Conservation (phyloP, 2,329 filamentous ascomycete genomes). For the Clarireedia hainanense region DNA sequence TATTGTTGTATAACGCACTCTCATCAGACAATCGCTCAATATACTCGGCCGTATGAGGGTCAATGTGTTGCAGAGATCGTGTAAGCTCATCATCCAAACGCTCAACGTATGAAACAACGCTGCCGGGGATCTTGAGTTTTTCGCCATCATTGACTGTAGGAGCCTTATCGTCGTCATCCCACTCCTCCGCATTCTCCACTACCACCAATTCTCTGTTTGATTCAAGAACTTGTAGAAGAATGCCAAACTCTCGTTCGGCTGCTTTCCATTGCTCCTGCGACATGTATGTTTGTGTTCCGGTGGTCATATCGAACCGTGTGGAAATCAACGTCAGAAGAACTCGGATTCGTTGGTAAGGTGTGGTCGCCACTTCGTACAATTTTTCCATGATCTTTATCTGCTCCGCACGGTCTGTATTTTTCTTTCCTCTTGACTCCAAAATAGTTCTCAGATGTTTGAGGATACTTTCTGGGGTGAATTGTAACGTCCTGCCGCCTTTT, state of each 20-base stretch:
- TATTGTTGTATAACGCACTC: slow-evolving; percentile 80
- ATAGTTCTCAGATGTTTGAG: slow-evolving; percentile 93
- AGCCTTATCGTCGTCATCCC: slow-evolving; percentile 97
- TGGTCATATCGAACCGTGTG: slow-evolving; percentile 86
- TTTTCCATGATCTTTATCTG: slow-evolving; percentile 98
- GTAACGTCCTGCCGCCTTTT: slow-evolving; percentile 78
- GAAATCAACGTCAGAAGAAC: slow-evolving; percentile 88
- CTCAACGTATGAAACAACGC: slow-evolving; percentile 89
- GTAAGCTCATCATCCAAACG: slow-evolving; percentile 95
- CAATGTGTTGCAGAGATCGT: slow-evolving; percentile 92
- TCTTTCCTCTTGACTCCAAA: slow-evolving; percentile 93
- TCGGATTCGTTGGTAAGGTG: slow-evolving; percentile 89
- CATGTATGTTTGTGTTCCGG: slow-evolving; percentile 75
- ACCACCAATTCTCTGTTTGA: slow-evolving; percentile 74
- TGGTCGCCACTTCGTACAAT: slow-evolving; percentile 78
- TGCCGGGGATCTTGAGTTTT: slow-evolving; percentile 85
- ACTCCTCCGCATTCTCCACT: slow-evolving; percentile 88
- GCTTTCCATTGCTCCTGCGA: slow-evolving; percentile 94
- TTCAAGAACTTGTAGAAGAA: slow-evolving; percentile 72
- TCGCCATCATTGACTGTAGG: slow-evolving; percentile 66
- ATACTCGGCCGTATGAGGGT: slow-evolving; percentile 97
- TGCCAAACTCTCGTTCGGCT: slow-evolving; percentile 77
- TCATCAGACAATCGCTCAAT: slow-evolving; percentile 93
- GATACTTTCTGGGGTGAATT: slow-evolving; percentile 95
- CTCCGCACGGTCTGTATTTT: slow-evolving; percentile 92